Percentiles rank a stretch among this genome's conserved stretches.
Evolutionary conservation across 805 yeast species (phyloP).

Genomic region (Candida nonsorbophila): DNA sequence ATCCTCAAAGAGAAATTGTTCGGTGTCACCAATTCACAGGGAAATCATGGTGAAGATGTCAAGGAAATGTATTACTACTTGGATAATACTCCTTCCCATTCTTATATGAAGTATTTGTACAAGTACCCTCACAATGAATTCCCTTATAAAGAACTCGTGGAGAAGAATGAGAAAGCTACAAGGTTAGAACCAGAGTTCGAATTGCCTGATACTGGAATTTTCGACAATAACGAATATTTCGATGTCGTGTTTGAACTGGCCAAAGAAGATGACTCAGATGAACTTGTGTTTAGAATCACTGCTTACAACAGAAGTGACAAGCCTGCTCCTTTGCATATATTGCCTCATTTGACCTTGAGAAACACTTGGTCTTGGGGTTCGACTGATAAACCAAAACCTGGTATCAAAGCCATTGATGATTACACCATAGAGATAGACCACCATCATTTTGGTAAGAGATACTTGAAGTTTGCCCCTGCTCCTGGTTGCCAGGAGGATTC

Average conservation of each 20-base stretch:
- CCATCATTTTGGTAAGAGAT: conserved; percentile 63
- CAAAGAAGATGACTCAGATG: conserved; percentile 78
- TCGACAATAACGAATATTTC: conserved; percentile 71
- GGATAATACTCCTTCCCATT: conserved; percentile 90
- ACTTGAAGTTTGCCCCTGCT: conserved; percentile 71
- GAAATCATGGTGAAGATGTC: conserved; percentile 95
- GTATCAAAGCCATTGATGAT: conserved; percentile 32
- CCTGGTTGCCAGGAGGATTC: conserved; percentile 61
- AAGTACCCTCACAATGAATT: conserved; percentile 85
- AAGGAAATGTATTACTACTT: conserved; percentile 80
- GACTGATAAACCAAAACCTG: conserved; percentile 47
- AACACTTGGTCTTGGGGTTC: conserved; percentile 94
- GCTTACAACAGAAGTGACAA: conserved; percentile 81
- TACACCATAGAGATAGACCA: conserved; percentile 58
- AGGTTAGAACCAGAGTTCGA: conserved; percentile 75
- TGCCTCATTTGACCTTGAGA: conserved; percentile 81
- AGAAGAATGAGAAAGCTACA: conserved; percentile 59
- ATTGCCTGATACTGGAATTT: conserved; percentile 72
- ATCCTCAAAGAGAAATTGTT: conserved; percentile 80
- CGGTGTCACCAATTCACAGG: conserved; percentile 89
- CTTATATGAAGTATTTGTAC: conserved; percentile 86
- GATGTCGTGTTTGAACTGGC: conserved; percentile 90
- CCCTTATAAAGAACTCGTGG: conserved; percentile 74
- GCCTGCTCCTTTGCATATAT: conserved; percentile 81
- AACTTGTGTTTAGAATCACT: conserved; percentile 74